These are phyloP conservation scores for Oryza australiensis DNA, from an alignment of 176 grass and related monocot genomes.

Conservation along the genomic window DNA sequence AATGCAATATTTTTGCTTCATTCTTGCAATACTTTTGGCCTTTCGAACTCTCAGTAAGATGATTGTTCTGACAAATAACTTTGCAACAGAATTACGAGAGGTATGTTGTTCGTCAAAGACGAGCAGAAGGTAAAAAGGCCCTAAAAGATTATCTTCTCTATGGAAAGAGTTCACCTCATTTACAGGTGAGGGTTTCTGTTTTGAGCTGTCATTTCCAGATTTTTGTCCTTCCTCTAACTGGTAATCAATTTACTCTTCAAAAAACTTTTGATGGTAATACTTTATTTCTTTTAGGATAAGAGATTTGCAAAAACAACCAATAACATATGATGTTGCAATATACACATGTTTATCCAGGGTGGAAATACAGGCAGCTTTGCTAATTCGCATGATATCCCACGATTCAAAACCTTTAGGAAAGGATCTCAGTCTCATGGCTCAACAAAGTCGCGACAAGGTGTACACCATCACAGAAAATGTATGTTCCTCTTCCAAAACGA, in stretches of 20 bases:
- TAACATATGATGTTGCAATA: not conserved
- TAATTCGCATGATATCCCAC: constrained; percentile 51
- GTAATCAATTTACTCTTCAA: not conserved
- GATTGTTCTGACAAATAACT: constrained; percentile 31
- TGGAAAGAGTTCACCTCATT: constrained; percentile 60
- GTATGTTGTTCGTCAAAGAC: constrained; percentile 68
- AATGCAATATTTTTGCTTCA: not conserved
- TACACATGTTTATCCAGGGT: constrained; percentile 52
- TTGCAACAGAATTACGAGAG: constrained; percentile 69
- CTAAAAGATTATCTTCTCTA: constrained; percentile 82
- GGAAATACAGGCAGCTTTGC: constrained; percentile 49
- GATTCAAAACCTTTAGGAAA: constrained; percentile 58
- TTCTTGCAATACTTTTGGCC: not conserved
- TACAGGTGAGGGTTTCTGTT: constrained; percentile 45
- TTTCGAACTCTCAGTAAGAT: not conserved
- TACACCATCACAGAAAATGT: constrained; percentile 60
- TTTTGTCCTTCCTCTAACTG: not conserved
- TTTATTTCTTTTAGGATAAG: not conserved
- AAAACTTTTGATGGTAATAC: not conserved
- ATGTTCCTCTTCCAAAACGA: constrained; percentile 32
- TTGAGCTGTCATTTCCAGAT: not conserved
- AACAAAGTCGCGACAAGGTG: constrained; percentile 41
- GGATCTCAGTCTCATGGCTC: constrained; percentile 47
- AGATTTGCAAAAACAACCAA: not conserved
- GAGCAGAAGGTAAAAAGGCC: constrained; percentile 83